Evolutionary conservation across 768 basidiomycete species (phyloP).

Genomic region (Leccinum subtestaceum): DNA sequence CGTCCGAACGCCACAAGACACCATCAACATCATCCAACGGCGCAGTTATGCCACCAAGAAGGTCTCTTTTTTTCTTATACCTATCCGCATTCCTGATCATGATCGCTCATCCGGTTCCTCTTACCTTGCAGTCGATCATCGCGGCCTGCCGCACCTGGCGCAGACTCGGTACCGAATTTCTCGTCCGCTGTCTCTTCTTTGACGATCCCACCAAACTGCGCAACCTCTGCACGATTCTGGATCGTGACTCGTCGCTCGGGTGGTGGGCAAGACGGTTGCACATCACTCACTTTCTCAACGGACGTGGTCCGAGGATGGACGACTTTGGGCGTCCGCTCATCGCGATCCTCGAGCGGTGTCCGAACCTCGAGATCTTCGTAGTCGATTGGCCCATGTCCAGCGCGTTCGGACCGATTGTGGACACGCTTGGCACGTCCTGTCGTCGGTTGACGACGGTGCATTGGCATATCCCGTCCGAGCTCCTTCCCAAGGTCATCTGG

Average conservation of each 20-base stretch:
- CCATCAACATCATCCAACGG: slow-evolving; percentile 54
- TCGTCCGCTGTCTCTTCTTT: slow-evolving; percentile 70
- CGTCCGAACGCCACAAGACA: slow-evolving; percentile 59
- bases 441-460: slow-evolving; percentile 57
- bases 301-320: slow-evolving; percentile 41
- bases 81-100: background rate
- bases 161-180: slow-evolving; percentile 56
- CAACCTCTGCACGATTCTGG: slow-evolving; percentile 49
- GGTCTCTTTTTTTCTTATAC: slow-evolving; percentile 32
- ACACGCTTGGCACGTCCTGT: slow-evolving; percentile 55
- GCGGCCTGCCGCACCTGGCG: slow-evolving; percentile 66
- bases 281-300: slow-evolving; percentile 49
- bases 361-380: slow-evolving; percentile 72
- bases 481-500: slow-evolving; percentile 68
- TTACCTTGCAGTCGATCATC: slow-evolving; percentile 53
- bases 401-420: slow-evolving; percentile 61
- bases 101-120: background rate
- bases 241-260: slow-evolving; percentile 51
- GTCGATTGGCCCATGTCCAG: slow-evolving; percentile 61
- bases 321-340: slow-evolving; percentile 54
- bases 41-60: slow-evolving; percentile 66
- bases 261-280: slow-evolving; percentile 79
- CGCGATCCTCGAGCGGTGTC: slow-evolving; percentile 60
- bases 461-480: slow-evolving; percentile 54
- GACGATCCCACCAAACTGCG: slow-evolving; percentile 55